These are phyloP conservation scores for Capronia epimyces DNA, from an alignment of 2,329 filamentous ascomycete species.

Conservation along the genomic window DNA sequence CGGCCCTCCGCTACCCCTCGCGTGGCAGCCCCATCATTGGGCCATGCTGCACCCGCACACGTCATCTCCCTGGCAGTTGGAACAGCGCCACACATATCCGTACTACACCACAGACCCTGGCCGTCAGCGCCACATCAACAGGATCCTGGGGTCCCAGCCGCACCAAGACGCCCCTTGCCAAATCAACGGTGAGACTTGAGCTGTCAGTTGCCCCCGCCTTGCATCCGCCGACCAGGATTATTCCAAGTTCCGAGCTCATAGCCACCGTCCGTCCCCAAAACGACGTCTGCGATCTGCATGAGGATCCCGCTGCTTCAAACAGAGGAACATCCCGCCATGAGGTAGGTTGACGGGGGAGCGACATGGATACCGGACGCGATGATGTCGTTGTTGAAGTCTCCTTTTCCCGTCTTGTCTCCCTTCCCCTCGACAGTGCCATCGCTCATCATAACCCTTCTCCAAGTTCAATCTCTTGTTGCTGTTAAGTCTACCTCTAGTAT, in stretches of 20 bases:
- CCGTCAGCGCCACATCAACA: background rate
- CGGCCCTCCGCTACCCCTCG: no score
- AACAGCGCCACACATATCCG: background rate
- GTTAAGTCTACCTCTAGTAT: background rate
- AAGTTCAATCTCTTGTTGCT: slow-evolving; percentile 1
- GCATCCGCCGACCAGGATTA: slow-evolving; percentile 16
- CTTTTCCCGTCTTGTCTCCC: slow-evolving; percentile 11
- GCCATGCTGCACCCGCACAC: no score
- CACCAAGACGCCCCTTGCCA: background rate
- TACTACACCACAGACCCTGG: background rate
- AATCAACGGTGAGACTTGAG: background rate
- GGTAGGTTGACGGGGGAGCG: background rate
- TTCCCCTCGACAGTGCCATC: background rate
- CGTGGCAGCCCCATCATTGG: no score
- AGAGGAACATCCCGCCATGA: background rate
- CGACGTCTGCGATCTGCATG: slow-evolving; percentile 4
- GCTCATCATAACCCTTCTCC: slow-evolving; percentile 8
- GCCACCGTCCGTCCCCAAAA: slow-evolving; percentile 3
- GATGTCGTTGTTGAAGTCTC: slow-evolving; percentile 22
- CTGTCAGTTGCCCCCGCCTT: slow-evolving; percentile 2
- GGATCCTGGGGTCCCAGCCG: background rate
- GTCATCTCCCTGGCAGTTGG: no score
- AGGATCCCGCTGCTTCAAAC: slow-evolving; percentile 18
- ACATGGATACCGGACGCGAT: slow-evolving; percentile 7
- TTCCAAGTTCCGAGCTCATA: slow-evolving; percentile 18